Evolutionary conservation across 306 rosid genomes (phyloP).

Genomic region (Quercus parvula): DNA sequence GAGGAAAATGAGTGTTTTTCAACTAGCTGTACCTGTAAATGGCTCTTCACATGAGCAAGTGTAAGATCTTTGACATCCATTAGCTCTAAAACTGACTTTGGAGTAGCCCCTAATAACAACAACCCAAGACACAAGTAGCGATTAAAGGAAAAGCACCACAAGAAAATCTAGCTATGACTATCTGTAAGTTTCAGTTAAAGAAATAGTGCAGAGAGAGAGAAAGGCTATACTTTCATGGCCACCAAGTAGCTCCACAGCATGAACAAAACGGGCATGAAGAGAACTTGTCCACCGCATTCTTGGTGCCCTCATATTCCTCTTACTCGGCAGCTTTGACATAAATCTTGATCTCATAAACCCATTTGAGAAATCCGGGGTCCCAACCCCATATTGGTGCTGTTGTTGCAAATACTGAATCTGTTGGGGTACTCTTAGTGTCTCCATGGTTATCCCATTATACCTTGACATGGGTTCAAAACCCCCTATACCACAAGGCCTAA

Average conservation of each 20-base stretch:
- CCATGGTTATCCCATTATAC: conserved; percentile 55
- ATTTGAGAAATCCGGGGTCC: conserved; percentile 40
- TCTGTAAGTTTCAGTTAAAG: not conserved
- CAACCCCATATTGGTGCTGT: conserved; percentile 32
- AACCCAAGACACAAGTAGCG: not conserved
- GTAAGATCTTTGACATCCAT: conserved; percentile 98
- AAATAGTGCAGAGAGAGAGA: not conserved
- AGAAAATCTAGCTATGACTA: not conserved
- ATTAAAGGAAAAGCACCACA: not conserved
- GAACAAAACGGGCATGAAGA: conserved; percentile 85
- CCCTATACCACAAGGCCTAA: conserved; percentile 9
- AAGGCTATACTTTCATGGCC: conserved; percentile 81
- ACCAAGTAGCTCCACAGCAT: conserved; percentile 88
- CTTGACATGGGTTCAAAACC: conserved; percentile 35
- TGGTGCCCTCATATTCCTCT: conserved; percentile 82
- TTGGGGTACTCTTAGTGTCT: conserved; percentile 26
- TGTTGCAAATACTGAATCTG: conserved; percentile 36
- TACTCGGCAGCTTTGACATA: conserved; percentile 44
- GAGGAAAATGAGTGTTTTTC: not conserved
- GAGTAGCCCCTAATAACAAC: conserved; percentile 70
- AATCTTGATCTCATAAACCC: conserved; percentile 54
- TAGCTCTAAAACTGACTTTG: conserved; percentile 84
- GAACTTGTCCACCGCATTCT: conserved; percentile 97
- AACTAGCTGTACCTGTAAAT: conserved; percentile 67
- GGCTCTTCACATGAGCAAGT: conserved; percentile 96